A percentile compares a stretch with the other conserved stretches of the same genome.
Evolutionary conservation across 345 rosid species (phyloP).

Genomic region (Noccaea bulbosa): DNA sequence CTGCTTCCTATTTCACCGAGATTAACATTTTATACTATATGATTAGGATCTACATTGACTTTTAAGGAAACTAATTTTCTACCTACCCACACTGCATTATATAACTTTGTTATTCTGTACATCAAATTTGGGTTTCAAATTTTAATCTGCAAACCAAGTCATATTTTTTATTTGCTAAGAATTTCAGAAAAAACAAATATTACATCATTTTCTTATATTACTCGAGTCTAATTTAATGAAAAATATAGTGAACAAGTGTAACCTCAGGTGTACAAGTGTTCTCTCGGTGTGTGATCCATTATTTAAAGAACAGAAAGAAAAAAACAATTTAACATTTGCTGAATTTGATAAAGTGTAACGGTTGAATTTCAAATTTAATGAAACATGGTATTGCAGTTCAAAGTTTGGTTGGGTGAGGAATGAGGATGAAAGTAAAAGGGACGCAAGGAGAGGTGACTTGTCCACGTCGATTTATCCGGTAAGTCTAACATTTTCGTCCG

Average conservation of each 20-base stretch:
- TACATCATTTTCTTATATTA: not conserved
- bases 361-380: slow-evolving; percentile 6
- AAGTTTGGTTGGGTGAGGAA: slow-evolving; percentile 41
- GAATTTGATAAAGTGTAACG: slow-evolving; percentile 17
- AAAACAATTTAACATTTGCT: not conserved
- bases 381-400: slow-evolving; percentile 15
- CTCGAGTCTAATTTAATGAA: not conserved
- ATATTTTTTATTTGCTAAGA: not conserved
- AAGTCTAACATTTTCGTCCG: slow-evolving; percentile 15
- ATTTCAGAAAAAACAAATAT: too few relatives aligned
- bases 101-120: not conserved
- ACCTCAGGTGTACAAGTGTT: slow-evolving; percentile 4
- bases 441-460: slow-evolving; percentile 45
- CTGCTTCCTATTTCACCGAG: not conserved
- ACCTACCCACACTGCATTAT: slow-evolving; percentile 1
- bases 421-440: slow-evolving; percentile 44
- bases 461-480: slow-evolving; percentile 34
- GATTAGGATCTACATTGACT: too few relatives aligned
- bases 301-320: slow-evolving; percentile 3
- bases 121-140: not conserved
- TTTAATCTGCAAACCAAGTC: slow-evolving; percentile 4
- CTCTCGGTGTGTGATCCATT: slow-evolving; percentile 4
- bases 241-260: slow-evolving; percentile 11
- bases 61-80: not conserved
- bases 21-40: too few relatives aligned